phyloP scores from a whole-genome alignment of 495 filamentous ascomycete genomes.

The Podospora didyma region DNA sequence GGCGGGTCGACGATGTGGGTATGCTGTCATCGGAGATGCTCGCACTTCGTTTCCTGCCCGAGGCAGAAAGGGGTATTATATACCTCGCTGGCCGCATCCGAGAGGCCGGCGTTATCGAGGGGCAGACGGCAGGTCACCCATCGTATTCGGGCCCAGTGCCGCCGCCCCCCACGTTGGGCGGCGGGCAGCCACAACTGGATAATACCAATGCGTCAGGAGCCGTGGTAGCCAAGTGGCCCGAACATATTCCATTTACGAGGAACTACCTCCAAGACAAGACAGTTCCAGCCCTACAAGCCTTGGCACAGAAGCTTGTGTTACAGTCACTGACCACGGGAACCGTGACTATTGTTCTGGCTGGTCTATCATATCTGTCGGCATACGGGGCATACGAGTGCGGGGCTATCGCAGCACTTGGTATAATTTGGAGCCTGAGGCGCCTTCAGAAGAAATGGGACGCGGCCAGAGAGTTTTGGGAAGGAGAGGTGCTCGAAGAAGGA shows the following conservation, averaged over 20 bases:
- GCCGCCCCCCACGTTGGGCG: not conserved
- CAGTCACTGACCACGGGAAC: constrained; percentile 66
- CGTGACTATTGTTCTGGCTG: constrained; percentile 59
- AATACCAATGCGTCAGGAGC: no score
- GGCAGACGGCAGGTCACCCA: constrained; percentile 3
- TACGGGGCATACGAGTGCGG: constrained; percentile 67
- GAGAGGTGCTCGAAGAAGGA: constrained; percentile 74
- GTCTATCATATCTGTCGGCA: constrained; percentile 63
- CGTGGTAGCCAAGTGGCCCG: constrained; percentile 37
- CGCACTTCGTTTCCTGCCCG: constrained; percentile 64
- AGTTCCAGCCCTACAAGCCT: constrained; percentile 71
- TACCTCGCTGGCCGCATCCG: constrained; percentile 77
- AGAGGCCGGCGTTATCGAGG: constrained; percentile 45
- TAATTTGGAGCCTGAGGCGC: constrained; percentile 66
- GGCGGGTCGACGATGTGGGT: constrained; percentile 86
- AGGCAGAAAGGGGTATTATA: constrained; percentile 69
- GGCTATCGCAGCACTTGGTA: constrained; percentile 72
- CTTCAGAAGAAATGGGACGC: constrained; percentile 79
- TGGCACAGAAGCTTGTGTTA: constrained; percentile 74
- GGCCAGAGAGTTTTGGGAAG: constrained; percentile 67
- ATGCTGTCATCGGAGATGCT: constrained; percentile 77
- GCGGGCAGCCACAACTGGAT: not conserved
- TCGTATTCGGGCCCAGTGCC: constrained; percentile 17
- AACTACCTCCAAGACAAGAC: constrained; percentile 56
- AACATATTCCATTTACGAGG: constrained; percentile 55